A percentile compares a stretch with the other conserved stretches of the same genome.
phyloP scores from a whole-genome alignment of 345 rosid genomes.

The Garcia nutans region DNA sequence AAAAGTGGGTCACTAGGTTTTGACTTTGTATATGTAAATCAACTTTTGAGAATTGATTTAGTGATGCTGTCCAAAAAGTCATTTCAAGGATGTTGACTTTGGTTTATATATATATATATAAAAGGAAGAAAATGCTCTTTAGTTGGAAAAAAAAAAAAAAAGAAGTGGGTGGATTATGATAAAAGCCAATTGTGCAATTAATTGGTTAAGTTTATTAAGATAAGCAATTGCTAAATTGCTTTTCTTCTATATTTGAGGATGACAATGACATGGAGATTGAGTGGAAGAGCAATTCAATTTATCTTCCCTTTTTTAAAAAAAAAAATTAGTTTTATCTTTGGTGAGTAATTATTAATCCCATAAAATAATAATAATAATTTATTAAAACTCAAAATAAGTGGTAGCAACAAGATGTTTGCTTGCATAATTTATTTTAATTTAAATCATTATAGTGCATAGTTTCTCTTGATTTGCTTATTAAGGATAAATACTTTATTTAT shows the following conservation, averaged over 20 bases:
- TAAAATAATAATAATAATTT: not conserved
- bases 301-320: too few relatives aligned
- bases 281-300: too few relatives aligned
- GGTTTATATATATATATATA: not conserved
- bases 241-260: not conserved
- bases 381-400: not conserved
- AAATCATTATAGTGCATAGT: too few relatives aligned
- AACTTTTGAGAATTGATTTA: too few relatives aligned
- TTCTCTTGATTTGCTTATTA: too few relatives aligned
- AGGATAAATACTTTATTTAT: too few relatives aligned
- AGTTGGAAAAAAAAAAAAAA: constrained; percentile 36
- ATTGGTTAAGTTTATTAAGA: not conserved
- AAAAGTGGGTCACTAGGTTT: not conserved
- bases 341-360: too few relatives aligned
- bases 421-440: not conserved
- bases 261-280: not conserved
- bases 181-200: not conserved
- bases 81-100: not conserved
- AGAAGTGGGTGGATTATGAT: constrained; percentile 17
- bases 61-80: not conserved
- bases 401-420: not conserved
- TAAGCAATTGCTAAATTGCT: not conserved
- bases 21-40: not conserved
- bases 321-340: too few relatives aligned
- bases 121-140: not conserved